phyloP scores from a whole-genome alignment of 1,139 yeast species.

The Taiozyma sp. region DNA sequence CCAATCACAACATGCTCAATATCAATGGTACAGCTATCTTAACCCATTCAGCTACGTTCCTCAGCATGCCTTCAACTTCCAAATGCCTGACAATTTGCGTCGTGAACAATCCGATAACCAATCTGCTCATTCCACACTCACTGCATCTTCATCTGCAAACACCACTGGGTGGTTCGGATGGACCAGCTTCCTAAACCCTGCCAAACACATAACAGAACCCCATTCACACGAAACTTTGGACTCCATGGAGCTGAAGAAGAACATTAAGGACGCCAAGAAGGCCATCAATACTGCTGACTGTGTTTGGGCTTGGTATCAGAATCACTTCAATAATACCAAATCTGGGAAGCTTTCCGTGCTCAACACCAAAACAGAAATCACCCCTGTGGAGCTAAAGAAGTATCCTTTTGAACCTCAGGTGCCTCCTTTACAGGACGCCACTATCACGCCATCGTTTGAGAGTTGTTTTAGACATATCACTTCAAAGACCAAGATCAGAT shows the following conservation, averaged over 20 bases:
- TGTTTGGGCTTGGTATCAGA: conserved; percentile 23
- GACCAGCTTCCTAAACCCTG: neutral
- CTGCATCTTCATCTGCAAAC: conserved; percentile 2
- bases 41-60: conserved; percentile 19
- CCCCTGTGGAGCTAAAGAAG: conserved; percentile 36
- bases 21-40: conserved; percentile 9
- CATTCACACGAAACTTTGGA: conserved; percentile 10
- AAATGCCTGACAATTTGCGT: neutral
- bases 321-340: conserved; percentile 1
- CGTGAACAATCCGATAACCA: conserved; percentile 1
- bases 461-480: conserved; percentile 30
- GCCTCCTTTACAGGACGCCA: neutral
- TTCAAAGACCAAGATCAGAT: conserved; percentile 16
- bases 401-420: conserved; percentile 22
- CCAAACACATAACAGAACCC: conserved; percentile 8
- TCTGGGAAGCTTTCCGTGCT: conserved; percentile 36
- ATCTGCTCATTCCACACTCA: conserved; percentile 8
- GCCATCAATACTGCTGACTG: conserved; percentile 14
- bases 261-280: conserved; percentile 16
- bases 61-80: conserved; percentile 5
- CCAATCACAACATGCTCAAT: neutral
- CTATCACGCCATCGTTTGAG: conserved; percentile 26
- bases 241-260: conserved; percentile 13
- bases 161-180: neutral
- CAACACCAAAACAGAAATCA: conserved; percentile 36